These are phyloP conservation scores for Pleurotus tuoliensis DNA, from an alignment of 768 basidiomycete genomes.

Conservation along the genomic window DNA sequence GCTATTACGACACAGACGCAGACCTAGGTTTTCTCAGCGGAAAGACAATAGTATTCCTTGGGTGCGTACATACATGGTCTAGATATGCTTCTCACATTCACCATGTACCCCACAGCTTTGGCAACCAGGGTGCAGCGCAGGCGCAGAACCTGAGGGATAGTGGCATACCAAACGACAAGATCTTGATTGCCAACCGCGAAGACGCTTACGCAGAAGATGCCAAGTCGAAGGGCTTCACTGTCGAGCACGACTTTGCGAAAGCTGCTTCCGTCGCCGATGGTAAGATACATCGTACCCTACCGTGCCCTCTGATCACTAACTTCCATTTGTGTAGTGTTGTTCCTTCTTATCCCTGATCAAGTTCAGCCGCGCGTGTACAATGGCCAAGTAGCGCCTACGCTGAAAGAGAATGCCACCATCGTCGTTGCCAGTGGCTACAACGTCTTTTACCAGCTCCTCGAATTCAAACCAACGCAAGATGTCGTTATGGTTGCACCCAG, in stretches of 20 bases:
- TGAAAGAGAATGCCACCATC: constrained; percentile 46
- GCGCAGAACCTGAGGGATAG: constrained; percentile 64
- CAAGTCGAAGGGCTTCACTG: constrained; percentile 50
- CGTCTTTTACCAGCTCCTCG: constrained; percentile 55
- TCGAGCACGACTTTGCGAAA: constrained; percentile 53
- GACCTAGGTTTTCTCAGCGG: constrained; percentile 40
- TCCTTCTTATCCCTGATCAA: constrained; percentile 62
- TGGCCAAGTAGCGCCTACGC: constrained; percentile 41
- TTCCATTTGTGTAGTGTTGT: constrained; percentile 37
- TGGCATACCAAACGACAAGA: constrained; percentile 58
- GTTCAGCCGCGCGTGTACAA: constrained; percentile 64
- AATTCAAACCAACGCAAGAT: constrained; percentile 50
- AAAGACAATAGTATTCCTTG: constrained; percentile 58
- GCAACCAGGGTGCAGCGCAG: constrained; percentile 65
- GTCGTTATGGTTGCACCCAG: constrained; percentile 68
- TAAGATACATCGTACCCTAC: constrained; percentile 17
- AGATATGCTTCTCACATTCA: not conserved
- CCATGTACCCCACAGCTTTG: constrained; percentile 37
- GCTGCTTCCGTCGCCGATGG: constrained; percentile 55
- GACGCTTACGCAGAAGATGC: constrained; percentile 59
- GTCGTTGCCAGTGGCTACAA: constrained; percentile 66
- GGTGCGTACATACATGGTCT: constrained; percentile 29
- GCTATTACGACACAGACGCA: constrained; percentile 63
- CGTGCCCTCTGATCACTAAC: no score
- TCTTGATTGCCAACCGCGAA: constrained; percentile 53